Base-by-base conservation (phyloP, 176 grass and related monocot genomes). In the Coix lacrymajobi region DNA sequence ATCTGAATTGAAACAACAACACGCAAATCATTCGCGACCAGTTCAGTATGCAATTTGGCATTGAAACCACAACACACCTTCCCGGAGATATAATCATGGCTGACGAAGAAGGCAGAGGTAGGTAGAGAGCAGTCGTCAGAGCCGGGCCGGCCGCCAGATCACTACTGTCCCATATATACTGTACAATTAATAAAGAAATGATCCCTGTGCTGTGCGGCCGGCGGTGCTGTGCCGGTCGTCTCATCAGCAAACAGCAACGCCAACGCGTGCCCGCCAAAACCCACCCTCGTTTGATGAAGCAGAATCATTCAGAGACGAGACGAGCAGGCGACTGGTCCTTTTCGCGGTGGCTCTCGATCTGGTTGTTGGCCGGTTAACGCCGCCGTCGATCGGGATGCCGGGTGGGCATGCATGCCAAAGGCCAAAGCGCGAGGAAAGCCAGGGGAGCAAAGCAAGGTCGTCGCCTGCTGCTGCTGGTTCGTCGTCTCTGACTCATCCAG, bases 271-370 rank as follows among this genome's bases (percentile, higher is more conserved):
- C 32, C 32, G 43, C 3, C 8, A 24, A 74, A 33, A 41, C 17
- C 17, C 5, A 3, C 3, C 48, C 6, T 29, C 22, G 1, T 32
- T 30, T 49, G 46, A 49, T 19, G 46, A 49, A 16, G n/a, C n/a
- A n/a, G 36, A 45, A 87, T 39, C 2, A 17, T 43, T 66, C 20
- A 22, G 60, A 57, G 86, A 66, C 6, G 78, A 61, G 37, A 36
- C 45, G 1, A 7, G 51, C 7, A 7, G 66, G 4, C 20, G 6
- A 3, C 17, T 1, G 28, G 49, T 84, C 87, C 15, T 71, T 84
- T 64, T 88, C 73, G 17, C 52, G 0, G 20, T 43, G 54, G 64
- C 60, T 19, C 64, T 61, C 62, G 72, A 4, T 57, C 20, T 10
- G 8, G 66, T 6, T 4, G 20, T 57, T 57, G 46, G 52, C 81